Evolutionary conservation across 805 yeast species (phyloP), one percentile per base, ranked within the genome.

Genomic region (Kazachstania africana): DNA sequence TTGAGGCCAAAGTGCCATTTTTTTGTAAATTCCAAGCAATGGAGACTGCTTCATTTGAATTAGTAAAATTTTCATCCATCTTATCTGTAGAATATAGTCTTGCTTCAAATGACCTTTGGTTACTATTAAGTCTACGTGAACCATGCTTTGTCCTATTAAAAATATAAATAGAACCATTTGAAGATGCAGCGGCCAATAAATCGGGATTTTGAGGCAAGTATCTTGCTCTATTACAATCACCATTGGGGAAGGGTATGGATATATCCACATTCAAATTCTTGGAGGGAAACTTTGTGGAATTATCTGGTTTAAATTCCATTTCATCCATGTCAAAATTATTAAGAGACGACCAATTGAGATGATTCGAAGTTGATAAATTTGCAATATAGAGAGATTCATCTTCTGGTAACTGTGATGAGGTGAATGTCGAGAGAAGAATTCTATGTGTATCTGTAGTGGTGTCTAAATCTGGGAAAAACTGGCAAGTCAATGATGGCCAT

Each of bases 121-220:
- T 35, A 34, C 31, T 43, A 24, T 43, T 46, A 16, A 37, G 27
- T 26, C 55, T 59, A 9, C 66, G 59, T 1, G 84, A 66, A 3
- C 55, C 50, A 51, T 83, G 94, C 50, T 82, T 84, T 0, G 96
- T 85, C 43, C 91, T 65, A 53, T 87, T 94, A 53, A 76, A 82
- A 4, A 87, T 57, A 31, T 66, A 71, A 9, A 78, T 61, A 10
- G 67, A 60, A 1, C 95, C 95, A 20, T 59, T 51, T 26, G 78
- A 72, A 26, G 80, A 72, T 8, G 75, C 71, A 13, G 84, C 69
- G 2, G 87, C 83, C 4, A 87, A 64, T 4, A 87, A 47, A 46
- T 85, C 91, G 2, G 91, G 91, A 45, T 87, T 87, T 42, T 79
- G 88, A 0, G 95, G 94, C 75, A 81, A 71, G 45, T 70, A 72